Evolutionary conservation across 306 rosid species (phyloP).

Genomic region (Glycyrrhiza uralensis): DNA sequence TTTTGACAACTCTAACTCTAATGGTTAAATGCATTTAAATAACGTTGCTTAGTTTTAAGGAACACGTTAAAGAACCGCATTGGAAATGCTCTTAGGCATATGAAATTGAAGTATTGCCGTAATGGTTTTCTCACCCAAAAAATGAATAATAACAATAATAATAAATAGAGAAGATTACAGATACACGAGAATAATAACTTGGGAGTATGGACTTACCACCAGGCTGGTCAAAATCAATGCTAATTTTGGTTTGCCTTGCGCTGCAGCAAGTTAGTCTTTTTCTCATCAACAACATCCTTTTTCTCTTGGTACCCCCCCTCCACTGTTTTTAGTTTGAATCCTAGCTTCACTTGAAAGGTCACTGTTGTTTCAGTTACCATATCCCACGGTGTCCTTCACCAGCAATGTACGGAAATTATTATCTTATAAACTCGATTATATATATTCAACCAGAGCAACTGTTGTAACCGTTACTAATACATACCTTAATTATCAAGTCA

Average conservation of each 20-base stretch:
- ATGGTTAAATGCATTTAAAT: no score
- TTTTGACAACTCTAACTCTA: no score
- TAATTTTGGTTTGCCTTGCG: conserved; percentile 56
- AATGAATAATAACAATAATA: neutral
- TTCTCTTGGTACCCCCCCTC: neutral
- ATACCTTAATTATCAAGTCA: no score
- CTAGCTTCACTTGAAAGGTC: conserved; percentile 10
- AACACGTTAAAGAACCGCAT: no score
- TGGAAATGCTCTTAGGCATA: no score
- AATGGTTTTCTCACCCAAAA: neutral
- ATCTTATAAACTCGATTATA: neutral
- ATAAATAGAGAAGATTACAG: neutral
- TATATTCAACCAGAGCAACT: no score
- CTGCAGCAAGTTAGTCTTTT: conserved; percentile 72
- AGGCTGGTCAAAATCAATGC: conserved; percentile 73
- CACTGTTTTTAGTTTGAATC: neutral
- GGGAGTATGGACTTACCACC: conserved; percentile 44
- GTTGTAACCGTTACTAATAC: no score
- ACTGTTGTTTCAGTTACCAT: conserved; percentile 28
- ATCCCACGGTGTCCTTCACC: conserved; percentile 5
- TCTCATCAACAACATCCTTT: conserved; percentile 49
- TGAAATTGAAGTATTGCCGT: neutral
- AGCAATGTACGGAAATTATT: neutral
- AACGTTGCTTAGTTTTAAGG: no score
- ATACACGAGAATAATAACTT: neutral